Evolutionary conservation across 345 rosid genomes (phyloP).

Genomic region (Stellera chamaejasme): DNA sequence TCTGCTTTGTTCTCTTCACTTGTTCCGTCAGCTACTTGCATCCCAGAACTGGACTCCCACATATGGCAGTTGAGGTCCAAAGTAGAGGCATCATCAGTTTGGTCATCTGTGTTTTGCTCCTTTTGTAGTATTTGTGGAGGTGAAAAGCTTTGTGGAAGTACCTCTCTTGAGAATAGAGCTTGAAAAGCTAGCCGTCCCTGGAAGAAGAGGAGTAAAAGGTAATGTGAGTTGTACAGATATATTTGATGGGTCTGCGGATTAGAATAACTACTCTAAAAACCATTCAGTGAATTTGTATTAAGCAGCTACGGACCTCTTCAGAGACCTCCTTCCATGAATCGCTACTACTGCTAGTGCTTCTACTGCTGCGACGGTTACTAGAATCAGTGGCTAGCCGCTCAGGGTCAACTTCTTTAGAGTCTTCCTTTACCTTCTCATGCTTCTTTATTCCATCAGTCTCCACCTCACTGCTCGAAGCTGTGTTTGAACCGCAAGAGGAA

Average conservation of each 20-base stretch:
- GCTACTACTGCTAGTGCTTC: constrained; percentile 35
- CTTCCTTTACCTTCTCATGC: constrained; percentile 40
- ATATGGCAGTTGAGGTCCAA: constrained; percentile 45
- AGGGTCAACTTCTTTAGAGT: constrained; percentile 44
- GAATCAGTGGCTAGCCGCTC: constrained; percentile 34
- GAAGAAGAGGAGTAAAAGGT: neutral
- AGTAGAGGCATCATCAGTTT: constrained; percentile 25
- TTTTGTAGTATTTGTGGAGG: constrained; percentile 40
- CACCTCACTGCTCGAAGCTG: constrained; percentile 74
- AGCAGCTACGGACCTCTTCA: constrained; percentile 46
- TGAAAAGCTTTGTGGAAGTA: constrained; percentile 86
- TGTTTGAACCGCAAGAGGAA: constrained; percentile 94
- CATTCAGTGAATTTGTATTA: neutral
- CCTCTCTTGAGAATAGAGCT: constrained; percentile 81
- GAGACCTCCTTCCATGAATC: constrained; percentile 94
- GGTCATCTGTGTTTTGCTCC: constrained; percentile 20
- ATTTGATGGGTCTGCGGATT: neutral
- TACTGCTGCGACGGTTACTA: constrained; percentile 45
- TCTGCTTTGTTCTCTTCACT: constrained; percentile 21
- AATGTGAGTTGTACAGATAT: constrained; percentile 4
- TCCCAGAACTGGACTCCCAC: constrained; percentile 15
- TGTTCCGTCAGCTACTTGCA: constrained; percentile 32
- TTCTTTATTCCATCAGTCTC: constrained; percentile 67
- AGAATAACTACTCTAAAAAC: neutral
- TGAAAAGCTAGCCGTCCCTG: constrained; percentile 93